phyloP scores from a whole-genome alignment of 768 basidiomycete genomes.

The Lactifluus subvellereus region DNA sequence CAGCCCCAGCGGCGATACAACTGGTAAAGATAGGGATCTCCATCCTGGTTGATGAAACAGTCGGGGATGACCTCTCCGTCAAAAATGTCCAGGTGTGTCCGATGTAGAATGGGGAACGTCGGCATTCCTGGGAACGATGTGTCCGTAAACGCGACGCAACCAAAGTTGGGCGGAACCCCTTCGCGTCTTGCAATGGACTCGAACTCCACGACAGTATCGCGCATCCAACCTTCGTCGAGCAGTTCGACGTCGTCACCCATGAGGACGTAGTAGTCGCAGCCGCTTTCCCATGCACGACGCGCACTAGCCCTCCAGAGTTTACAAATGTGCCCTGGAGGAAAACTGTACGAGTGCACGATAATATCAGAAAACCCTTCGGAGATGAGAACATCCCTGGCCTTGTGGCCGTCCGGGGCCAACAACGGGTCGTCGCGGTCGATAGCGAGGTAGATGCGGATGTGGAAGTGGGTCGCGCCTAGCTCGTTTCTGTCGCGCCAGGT shows the following conservation, averaged over 20 bases:
- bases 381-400: constrained; percentile 36
- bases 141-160: constrained; percentile 54
- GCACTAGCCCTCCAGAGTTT: constrained; percentile 50
- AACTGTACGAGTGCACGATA: constrained; percentile 33
- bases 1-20: constrained; percentile 54
- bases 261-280: constrained; percentile 46
- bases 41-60: constrained; percentile 53
- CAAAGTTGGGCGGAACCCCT: constrained; percentile 41
- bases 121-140: constrained; percentile 54
- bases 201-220: constrained; percentile 38
- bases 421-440: constrained; percentile 44
- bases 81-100: constrained; percentile 52
- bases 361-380: constrained; percentile 37
- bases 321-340: constrained; percentile 46
- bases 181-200: constrained; percentile 29
- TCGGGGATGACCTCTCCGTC: constrained; percentile 44
- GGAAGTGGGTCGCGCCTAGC: constrained; percentile 32
- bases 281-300: constrained; percentile 41
- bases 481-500: constrained; percentile 40
- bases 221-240: constrained; percentile 49
- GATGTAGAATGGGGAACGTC: constrained; percentile 53
- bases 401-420: constrained; percentile 24
- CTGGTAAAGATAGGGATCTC: constrained; percentile 53
- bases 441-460: constrained; percentile 44
- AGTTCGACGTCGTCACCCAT: constrained; percentile 53